Percentiles rank a stretch among this genome's conserved stretches.
Conservation (phyloP, 345 rosid genomes). For the Rhodamnia rubescens region DNA sequence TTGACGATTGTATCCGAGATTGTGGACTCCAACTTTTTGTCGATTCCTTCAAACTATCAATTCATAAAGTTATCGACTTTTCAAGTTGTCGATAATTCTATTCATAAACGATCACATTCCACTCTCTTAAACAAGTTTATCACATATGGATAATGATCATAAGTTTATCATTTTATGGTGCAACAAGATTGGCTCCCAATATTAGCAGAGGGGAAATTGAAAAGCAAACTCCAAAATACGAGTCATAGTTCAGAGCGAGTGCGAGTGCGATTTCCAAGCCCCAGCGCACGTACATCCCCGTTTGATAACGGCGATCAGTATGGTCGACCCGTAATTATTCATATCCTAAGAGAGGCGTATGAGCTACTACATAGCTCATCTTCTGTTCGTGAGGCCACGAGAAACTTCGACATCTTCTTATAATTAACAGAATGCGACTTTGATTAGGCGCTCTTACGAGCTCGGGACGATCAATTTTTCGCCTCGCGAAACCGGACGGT, state of each 20-base stretch:
- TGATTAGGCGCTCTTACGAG: too few species aligned
- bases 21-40: not conserved
- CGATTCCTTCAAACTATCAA: not conserved
- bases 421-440: too few species aligned
- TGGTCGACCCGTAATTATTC: not conserved
- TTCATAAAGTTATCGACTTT: not conserved
- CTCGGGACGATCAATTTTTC: too few species aligned
- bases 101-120: not conserved
- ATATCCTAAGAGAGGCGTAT: not conserved
- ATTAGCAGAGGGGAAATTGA: too few species aligned
- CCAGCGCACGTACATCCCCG: not conserved
- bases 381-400: fast-evolving
- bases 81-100: fast-evolving
- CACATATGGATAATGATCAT: not conserved
- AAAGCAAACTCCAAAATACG: too few species aligned
- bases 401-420: too few species aligned
- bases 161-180: not conserved
- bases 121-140: not conserved
- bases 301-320: not conserved
- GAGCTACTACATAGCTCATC: not conserved
- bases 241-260: too few species aligned
- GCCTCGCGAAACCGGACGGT: too few species aligned
- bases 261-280: not conserved
- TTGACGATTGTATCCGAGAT: not conserved
- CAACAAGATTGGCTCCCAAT: too few species aligned